Percentiles rank a stretch among this genome's conserved stretches.
phyloP scores from a whole-genome alignment of 2,329 filamentous ascomycete species.

The Arachnomyces sp. region DNA sequence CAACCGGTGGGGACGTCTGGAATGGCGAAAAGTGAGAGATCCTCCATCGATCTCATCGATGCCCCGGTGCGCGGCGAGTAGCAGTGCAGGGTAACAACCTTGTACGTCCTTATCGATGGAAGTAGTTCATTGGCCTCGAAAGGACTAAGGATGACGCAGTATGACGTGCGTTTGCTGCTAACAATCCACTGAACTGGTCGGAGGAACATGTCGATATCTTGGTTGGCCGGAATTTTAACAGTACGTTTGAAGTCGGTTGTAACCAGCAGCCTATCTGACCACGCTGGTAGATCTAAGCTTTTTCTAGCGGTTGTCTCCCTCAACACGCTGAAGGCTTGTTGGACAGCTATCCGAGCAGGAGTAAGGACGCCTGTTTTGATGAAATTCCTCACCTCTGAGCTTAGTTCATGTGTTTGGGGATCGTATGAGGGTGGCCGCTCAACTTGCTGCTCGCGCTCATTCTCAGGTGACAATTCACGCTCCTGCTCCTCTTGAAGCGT shows the following conservation, averaged over 20 bases:
- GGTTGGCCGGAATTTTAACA: constrained; percentile 20
- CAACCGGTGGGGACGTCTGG: constrained; percentile 20
- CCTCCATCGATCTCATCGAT: constrained; percentile 33
- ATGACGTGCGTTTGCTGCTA: constrained; percentile 14
- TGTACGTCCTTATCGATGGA: constrained; percentile 25
- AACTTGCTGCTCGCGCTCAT: constrained; percentile 52
- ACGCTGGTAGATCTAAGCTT: constrained; percentile 14
- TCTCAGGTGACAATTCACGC: constrained; percentile 47
- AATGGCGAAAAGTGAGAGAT: constrained; percentile 35
- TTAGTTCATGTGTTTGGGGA: constrained; percentile 30
- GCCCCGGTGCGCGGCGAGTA: constrained; percentile 41
- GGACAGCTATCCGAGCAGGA: constrained; percentile 24
- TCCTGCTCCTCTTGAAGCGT: constrained; percentile 58
- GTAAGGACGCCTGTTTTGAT: neutral
- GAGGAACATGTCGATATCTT: constrained; percentile 39
- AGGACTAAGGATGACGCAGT: constrained; percentile 48
- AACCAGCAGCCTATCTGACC: constrained; percentile 35
- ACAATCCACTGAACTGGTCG: constrained; percentile 49
- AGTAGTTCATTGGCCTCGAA: constrained; percentile 50
- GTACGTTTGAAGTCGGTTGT: constrained; percentile 46
- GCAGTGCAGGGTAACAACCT: constrained; percentile 37
- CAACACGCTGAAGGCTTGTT: constrained; percentile 41
- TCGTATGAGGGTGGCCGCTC: constrained; percentile 37
- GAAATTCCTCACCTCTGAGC: neutral
- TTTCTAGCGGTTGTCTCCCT: constrained; percentile 19